Evolutionary conservation across 2,329 filamentous ascomycete genomes (phyloP), one percentile per base, ranked within the genome.

Genomic region (Knufia fluminis): DNA sequence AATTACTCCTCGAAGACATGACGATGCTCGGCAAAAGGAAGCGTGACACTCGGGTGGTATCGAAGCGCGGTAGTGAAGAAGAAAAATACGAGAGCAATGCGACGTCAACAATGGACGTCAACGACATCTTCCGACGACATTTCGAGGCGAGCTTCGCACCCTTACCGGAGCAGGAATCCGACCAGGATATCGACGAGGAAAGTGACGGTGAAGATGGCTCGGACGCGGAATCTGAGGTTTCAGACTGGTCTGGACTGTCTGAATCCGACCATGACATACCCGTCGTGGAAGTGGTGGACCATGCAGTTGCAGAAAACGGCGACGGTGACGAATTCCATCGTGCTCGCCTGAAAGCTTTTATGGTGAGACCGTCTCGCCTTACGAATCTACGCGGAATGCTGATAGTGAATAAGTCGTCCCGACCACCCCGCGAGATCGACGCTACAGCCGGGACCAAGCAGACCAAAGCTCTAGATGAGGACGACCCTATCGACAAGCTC

Each of bases 101-200:
- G 33, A 60, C 61, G 32, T 49, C 58, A 23, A 51, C 57, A 24
- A 53, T 57, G 4, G 53, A 57, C 24, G 57, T 56, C 20, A 46
- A 22, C 50, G 86, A 83, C 49, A 77, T 90, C 51, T 86, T 98
- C 61, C 81, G 82, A 51, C 80, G 79, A 58, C 85, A 91, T 63
- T 97, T 97, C 63, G 92, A 96, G 68, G 79, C 86, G 23, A 82
- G 85, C 62, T 97, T 96, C 70, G 79, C 81, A 63, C 88, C 91
- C 7, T 66, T 95, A 33, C 73, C 56, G 6, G 56, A 61, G 17
- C 50, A 48, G 24, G 53, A 59, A 16, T 6, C 47, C 19, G 60
- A 63, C 2, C 49, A 47, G 23, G 49, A 56, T 20, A 52, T 54
- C 20, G 57, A 60, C n/a, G 46, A 35, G 9, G 12, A 14, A n/a